Evolutionary conservation across 768 basidiomycete species (phyloP), one percentile per base, ranked within the genome.

Genomic region (Agaricus subrufescens): DNA sequence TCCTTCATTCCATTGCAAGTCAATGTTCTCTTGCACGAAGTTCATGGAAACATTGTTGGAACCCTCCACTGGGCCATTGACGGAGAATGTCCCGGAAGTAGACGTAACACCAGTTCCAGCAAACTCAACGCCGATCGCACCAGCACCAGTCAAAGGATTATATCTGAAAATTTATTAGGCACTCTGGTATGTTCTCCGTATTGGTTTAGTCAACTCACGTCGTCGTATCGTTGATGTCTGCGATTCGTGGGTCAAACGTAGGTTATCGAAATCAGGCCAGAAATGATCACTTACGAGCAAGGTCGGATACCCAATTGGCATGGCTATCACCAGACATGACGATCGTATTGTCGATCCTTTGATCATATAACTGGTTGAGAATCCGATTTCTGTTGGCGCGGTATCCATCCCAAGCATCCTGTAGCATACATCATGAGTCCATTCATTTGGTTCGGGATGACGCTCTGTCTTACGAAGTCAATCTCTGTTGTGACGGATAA

Each of bases 271-370:
- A 27, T 30, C 12, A 37, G 29, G 25, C 10, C 1, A 1, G 43
- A 11, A 37, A 15, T 6, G 11, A 10, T 12, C 19, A 50, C 55
- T 50, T 23, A 56, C 80, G 76, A 38, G 79, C 75, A 14, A 82
- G 71, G 61, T 84, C 82, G 43, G 78, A 82, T 12, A 78, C 82
- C 82, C 82, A 83, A 63, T 82, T 82, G 4, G 80, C 80, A 61
- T 85, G 82, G 51, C 79, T 80, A 61, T 85, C 83, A 11, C 83
- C 82, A n/a, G 82, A 73, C n/a, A 84, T 70, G 52, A 84, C 75
- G 56, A 83, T 63, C 1, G 78, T 78, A 62, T 83, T 83, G 66
- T 68, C 71, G 54, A 85, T 83, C 46, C 72, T 69, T 61, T 81
- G 76, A 29, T 68, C 50, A 61, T 77, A 73, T n/a, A 85, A 66